Conservation (phyloP, 257 asterid genomes). For the Paulownia fortunei region DNA sequence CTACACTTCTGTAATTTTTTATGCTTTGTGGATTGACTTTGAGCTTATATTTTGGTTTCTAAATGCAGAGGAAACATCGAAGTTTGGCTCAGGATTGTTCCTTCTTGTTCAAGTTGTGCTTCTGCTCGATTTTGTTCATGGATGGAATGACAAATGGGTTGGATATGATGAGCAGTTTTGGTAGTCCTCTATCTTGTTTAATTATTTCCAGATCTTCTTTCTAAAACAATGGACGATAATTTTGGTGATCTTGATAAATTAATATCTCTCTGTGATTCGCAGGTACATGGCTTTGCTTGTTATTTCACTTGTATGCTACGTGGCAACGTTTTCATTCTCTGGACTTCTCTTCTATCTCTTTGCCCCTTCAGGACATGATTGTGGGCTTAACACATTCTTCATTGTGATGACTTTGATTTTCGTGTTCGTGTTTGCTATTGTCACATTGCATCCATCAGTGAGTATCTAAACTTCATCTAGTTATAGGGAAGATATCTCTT, state of each 20-base stretch:
- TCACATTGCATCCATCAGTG: slow-evolving; percentile 81
- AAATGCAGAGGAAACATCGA: slow-evolving; percentile 73
- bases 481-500: background rate
- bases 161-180: slow-evolving; percentile 88
- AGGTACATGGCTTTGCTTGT: slow-evolving; percentile 86
- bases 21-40: background rate
- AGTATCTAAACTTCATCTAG: slow-evolving; percentile 35
- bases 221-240: background rate
- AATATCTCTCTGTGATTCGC: slow-evolving; percentile 26
- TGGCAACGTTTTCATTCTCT: slow-evolving; percentile 69
- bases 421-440: slow-evolving; percentile 67
- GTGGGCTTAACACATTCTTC: slow-evolving; percentile 87
- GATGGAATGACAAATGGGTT: slow-evolving; percentile 94
- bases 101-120: slow-evolving; percentile 92
- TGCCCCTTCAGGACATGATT: slow-evolving; percentile 82
- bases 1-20: background rate
- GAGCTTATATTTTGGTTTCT: slow-evolving; percentile 30
- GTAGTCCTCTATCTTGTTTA: slow-evolving; percentile 44
- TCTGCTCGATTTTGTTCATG: slow-evolving; percentile 77
- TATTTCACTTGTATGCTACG: slow-evolving; percentile 77
- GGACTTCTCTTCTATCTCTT: slow-evolving; percentile 83
- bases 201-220: background rate
- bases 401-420: slow-evolving; percentile 66
- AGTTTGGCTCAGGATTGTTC: slow-evolving; percentile 87
- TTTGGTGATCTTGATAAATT: background rate